Evolutionary conservation across 106 monocot species (phyloP).

Genomic region (Dendrobium chrysotoxum): DNA sequence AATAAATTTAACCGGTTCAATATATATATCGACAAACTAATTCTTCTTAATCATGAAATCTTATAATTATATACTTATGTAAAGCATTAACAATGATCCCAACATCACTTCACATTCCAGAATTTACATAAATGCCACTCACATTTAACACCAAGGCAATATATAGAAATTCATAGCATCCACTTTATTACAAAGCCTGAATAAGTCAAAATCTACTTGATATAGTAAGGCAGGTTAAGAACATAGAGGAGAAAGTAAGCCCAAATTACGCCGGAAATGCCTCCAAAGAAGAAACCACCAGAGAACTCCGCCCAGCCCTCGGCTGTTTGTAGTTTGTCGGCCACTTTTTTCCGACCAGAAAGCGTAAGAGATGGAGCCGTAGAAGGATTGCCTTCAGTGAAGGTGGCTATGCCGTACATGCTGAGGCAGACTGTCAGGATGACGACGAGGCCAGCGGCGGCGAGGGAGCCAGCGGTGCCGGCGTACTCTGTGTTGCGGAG

Average conservation of each 20-base stretch:
- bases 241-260: slow-evolving; percentile 97
- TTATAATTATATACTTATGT: too few relatives aligned
- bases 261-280: slow-evolving; percentile 83
- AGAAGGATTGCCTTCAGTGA: slow-evolving; percentile 83
- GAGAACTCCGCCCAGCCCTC: slow-evolving; percentile 89
- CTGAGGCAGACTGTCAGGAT: slow-evolving; percentile 84
- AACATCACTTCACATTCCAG: neutral
- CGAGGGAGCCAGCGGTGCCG: slow-evolving; percentile 75
- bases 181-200: neutral
- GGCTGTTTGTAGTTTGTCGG: slow-evolving; percentile 92
- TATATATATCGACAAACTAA: too few relatives aligned
- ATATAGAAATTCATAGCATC: neutral
- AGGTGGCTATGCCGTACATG: slow-evolving; percentile 90
- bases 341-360: slow-evolving; percentile 88
- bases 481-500: slow-evolving; percentile 76
- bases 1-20: too few relatives aligned
- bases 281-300: slow-evolving; percentile 96
- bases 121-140: neutral
- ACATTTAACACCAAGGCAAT: neutral
- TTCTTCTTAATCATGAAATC: too few relatives aligned
- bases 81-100: too few relatives aligned
- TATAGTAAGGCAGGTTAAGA: slow-evolving; percentile 88
- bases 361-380: slow-evolving; percentile 73
- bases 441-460: slow-evolving; percentile 79
- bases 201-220: slow-evolving; percentile 48